A percentile compares a stretch with the other conserved stretches of the same genome.
Conservation (phyloP, 78 protist species). For the Mantamonas sphyraenae region DNA sequence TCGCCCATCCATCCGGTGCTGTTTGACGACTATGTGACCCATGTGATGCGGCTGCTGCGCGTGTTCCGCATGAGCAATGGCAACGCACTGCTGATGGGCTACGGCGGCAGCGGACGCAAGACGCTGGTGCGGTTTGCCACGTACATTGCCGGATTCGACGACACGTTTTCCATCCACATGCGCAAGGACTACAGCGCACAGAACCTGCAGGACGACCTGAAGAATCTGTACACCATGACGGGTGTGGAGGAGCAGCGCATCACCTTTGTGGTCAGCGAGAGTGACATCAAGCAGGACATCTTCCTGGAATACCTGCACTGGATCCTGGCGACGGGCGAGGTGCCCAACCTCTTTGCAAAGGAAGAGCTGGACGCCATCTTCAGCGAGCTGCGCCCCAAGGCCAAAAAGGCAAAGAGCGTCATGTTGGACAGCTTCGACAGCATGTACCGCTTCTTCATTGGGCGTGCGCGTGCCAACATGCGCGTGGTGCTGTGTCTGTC, state of each 20-base stretch:
- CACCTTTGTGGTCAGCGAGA: constrained; percentile 54
- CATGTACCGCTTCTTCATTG: constrained; percentile 67
- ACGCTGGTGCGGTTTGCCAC: constrained; percentile 54
- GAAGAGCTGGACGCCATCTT: constrained; percentile 73
- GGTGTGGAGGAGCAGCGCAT: constrained; percentile 31
- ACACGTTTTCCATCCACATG: constrained; percentile 31
- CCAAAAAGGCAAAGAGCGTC: constrained; percentile 19
- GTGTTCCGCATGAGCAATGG: constrained; percentile 45
- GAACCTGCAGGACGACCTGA: constrained; percentile 55
- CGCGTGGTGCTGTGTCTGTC: constrained; percentile 84
- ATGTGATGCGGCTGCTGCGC: constrained; percentile 49
- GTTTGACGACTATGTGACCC: constrained; percentile 54
- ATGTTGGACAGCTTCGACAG: constrained; percentile 46
- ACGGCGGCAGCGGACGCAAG: constrained; percentile 70
- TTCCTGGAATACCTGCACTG: constrained; percentile 79
- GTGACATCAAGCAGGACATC: constrained; percentile 61
- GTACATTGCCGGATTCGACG: constrained; percentile 26
- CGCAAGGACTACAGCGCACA: constrained; percentile 27
- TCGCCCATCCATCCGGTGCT: too few species aligned
- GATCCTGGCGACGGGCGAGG: constrained; percentile 62
- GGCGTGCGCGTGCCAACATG: constrained; percentile 59
- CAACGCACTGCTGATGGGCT: constrained; percentile 60
- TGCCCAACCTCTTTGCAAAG: constrained; percentile 63
- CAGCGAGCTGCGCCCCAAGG: constrained; percentile 37
- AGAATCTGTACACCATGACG: constrained; percentile 35